These are phyloP conservation scores for Suillus clintonianus DNA, from an alignment of 768 basidiomycete genomes.

Conservation along the genomic window DNA sequence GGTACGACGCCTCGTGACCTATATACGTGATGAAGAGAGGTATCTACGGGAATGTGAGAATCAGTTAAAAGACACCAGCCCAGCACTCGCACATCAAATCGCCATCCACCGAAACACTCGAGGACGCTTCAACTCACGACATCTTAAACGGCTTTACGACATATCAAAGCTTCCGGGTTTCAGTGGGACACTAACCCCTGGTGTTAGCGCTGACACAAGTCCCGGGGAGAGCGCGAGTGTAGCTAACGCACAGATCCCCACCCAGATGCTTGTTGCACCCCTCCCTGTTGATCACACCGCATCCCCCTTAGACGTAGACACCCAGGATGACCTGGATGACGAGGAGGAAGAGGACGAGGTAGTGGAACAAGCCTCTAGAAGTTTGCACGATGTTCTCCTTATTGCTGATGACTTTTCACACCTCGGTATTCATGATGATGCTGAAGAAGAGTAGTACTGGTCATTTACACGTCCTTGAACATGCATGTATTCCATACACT, in stretches of 20 bases:
- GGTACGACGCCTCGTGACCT: slow-evolving; percentile 20
- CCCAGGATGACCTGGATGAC: too few species aligned
- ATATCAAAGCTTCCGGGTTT: slow-evolving; percentile 11
- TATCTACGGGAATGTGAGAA: slow-evolving; percentile 5
- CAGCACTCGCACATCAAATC: slow-evolving; percentile 14
- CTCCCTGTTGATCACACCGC: background rate
- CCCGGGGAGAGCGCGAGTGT: background rate
- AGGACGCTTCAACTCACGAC: slow-evolving; percentile 10
- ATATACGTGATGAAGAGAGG: slow-evolving; percentile 16
- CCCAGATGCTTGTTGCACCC: background rate
- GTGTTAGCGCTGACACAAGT: background rate
- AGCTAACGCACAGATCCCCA: background rate
- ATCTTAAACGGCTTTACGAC: slow-evolving; percentile 10
- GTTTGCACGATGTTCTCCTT: too few species aligned
- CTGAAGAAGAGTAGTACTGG: too few species aligned
- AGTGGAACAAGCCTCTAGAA: too few species aligned
- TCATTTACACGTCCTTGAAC: too few species aligned
- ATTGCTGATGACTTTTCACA: too few species aligned
- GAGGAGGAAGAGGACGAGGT: too few species aligned
- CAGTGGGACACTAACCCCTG: slow-evolving; percentile 9
- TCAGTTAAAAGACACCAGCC: slow-evolving; percentile 1
- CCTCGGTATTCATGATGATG: too few species aligned
- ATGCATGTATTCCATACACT: too few species aligned
- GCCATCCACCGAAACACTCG: slow-evolving; percentile 5
- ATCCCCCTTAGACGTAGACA: too few species aligned